phyloP scores from a whole-genome alignment of 306 rosid species.

The Styphnolobium japonicum region DNA sequence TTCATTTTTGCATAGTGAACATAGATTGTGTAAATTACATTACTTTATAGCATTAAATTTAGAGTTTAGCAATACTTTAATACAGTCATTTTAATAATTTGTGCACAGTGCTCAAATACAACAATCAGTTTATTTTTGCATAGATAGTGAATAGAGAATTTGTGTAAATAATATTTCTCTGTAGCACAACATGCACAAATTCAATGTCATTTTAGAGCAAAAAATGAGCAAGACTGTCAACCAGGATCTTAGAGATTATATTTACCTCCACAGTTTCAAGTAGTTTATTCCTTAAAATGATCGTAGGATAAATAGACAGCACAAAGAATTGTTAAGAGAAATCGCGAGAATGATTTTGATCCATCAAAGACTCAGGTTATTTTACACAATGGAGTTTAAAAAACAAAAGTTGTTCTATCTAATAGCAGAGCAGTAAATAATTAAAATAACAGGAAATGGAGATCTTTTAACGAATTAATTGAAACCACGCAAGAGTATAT shows the following conservation, averaged over 20 bases:
- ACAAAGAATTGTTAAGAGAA: background rate
- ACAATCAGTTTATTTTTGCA: too few species aligned
- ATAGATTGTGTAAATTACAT: too few species aligned
- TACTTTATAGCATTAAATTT: too few species aligned
- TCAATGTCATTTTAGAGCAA: too few species aligned
- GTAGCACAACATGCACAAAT: too few species aligned
- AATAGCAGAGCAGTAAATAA: background rate
- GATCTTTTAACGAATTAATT: conserved; percentile 22
- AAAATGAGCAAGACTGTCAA: too few species aligned
- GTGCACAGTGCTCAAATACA: too few species aligned
- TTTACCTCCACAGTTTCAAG: background rate
- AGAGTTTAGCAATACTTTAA: too few species aligned
- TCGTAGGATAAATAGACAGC: background rate
- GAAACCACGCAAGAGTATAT: conserved; percentile 39
- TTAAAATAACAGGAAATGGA: background rate
- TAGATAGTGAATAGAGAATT: too few species aligned
- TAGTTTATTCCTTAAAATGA: background rate
- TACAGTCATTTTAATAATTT: too few species aligned
- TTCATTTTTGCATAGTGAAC: too few species aligned
- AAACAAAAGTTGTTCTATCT: background rate
- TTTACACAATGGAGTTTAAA: background rate
- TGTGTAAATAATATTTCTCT: too few species aligned
- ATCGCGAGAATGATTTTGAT: background rate
- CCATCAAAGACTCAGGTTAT: background rate
- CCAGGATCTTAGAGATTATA: background rate